Evolutionary conservation across 305 asterid species (phyloP), one percentile per base, ranked within the genome.

Genomic region (Fraxinus platypoda): DNA sequence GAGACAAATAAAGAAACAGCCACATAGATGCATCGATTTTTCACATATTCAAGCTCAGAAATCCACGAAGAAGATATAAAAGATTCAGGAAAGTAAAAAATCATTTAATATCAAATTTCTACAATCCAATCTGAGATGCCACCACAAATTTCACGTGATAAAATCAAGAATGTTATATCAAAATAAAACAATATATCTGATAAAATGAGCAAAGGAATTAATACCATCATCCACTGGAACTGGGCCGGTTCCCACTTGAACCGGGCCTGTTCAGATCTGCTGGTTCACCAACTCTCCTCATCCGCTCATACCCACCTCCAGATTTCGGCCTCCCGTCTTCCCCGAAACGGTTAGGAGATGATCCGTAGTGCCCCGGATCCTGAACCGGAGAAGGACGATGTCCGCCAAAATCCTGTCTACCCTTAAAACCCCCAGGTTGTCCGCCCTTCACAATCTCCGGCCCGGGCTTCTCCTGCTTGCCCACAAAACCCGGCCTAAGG

Each of bases 401-500:
- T 77, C 82, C 85, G 54, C 85, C 80, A 77, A 75, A 66, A 26
- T 87, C 90, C 71, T 81, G 79, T 31, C 82, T 87, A 57, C 64
- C 78, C 83, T 80, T 84, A 28, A 80, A 81, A 34, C 85, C 80
- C 78, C 87, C 84, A 26, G 82, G 82, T 49, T 82, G 83, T 75
- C 86, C 88, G 71, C 82, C 78, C 86, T 86, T 89, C 88, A 35
- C 83, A 72, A 84, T 49, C 81, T 82, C 92, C 82, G 91, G 81
- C 49, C 85, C 91, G 46, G 89, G 92, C 87, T 81, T 91, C 88
- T 90, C 94, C 87, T 93, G 92, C 82, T 88, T 90, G 21, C 95
- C 93, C 76, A 82, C 90, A 81, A 93, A 93, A n/a, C 97, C 95
- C 70, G 95, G 97, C 80, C 97, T 88, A 19, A 90, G 95, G 90